phyloP scores from a whole-genome alignment of 192 early-diverging fungal genomes.

The Backusella tarrabulga region DNA sequence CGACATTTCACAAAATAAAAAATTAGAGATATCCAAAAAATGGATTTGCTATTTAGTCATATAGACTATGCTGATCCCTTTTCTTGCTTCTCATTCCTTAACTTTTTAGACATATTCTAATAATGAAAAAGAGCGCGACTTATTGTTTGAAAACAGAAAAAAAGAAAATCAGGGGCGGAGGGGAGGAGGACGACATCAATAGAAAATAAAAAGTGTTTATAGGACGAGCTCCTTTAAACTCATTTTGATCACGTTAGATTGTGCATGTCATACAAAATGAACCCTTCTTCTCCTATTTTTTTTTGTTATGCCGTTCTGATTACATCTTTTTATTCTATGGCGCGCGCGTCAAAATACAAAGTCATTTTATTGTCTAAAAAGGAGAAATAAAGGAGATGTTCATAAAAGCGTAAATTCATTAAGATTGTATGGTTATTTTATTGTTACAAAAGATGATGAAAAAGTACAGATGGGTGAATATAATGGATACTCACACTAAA shows the following conservation, averaged over 20 bases:
- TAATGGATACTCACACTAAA: neutral
- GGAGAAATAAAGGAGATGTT: neutral
- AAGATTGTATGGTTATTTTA: neutral
- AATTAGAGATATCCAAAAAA: neutral
- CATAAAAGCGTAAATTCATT: neutral
- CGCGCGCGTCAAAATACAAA: neutral
- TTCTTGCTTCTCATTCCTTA: neutral
- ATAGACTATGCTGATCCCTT: neutral
- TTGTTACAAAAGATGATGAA: neutral
- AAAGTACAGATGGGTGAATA: too few relatives aligned
- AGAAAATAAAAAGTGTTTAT: neutral
- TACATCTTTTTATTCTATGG: neutral
- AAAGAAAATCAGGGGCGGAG: neutral
- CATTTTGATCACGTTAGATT: neutral
- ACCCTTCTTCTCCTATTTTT: neutral
- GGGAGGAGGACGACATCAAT: neutral
- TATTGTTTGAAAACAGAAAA: neutral
- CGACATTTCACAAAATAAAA: neutral
- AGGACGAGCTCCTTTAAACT: neutral
- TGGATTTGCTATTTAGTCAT: neutral
- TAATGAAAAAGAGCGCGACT: conserved; percentile 11
- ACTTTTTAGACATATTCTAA: neutral
- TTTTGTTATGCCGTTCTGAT: neutral
- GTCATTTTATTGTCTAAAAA: neutral
- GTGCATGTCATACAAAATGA: neutral